A percentile compares a stretch with the other conserved stretches of the same genome.
phyloP scores from a whole-genome alignment of 345 rosid species.

The Euphorbia pulcherrima region DNA sequence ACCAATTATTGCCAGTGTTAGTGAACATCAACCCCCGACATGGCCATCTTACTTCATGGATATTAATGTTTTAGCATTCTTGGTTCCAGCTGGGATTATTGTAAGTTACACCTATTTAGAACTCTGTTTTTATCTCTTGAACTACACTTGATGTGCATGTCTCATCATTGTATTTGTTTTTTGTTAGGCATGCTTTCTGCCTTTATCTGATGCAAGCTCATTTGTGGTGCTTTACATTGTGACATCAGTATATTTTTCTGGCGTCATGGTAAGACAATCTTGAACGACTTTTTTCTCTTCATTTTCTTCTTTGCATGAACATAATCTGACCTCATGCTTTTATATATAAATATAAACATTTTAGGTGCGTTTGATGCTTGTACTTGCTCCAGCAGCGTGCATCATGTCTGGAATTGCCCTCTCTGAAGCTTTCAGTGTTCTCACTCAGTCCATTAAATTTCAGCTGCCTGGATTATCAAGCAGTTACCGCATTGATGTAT shows the following conservation, averaged over 20 bases:
- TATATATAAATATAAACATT: slow-evolving; percentile 16
- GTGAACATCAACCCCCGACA: slow-evolving; percentile 99
- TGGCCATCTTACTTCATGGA: slow-evolving; percentile 99
- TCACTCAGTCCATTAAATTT: slow-evolving; percentile 86
- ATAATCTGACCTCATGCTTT: neutral
- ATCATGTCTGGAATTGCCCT: slow-evolving; percentile 98
- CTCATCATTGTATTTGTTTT: slow-evolving; percentile 25
- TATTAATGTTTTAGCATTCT: slow-evolving; percentile 96
- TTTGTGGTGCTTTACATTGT: slow-evolving; percentile 85
- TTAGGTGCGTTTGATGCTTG: slow-evolving; percentile 99
- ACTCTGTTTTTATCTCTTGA: slow-evolving; percentile 1
- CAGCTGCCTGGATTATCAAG: slow-evolving; percentile 52
- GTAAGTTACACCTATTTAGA: slow-evolving; percentile 46
- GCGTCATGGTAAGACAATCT: slow-evolving; percentile 82
- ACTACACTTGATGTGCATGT: slow-evolving; percentile 6
- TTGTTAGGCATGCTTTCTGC: slow-evolving; percentile 92
- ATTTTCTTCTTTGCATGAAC: neutral
- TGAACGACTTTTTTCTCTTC: neutral
- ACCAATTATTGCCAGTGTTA: slow-evolving; percentile 98
- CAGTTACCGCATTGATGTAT: slow-evolving; percentile 52
- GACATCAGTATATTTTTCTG: slow-evolving; percentile 95
- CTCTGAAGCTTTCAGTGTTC: slow-evolving; percentile 90
- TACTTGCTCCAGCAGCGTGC: slow-evolving; percentile 99
- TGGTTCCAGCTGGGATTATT: slow-evolving; percentile 98
- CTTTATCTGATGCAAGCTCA: slow-evolving; percentile 97